Base-by-base conservation (phyloP, 306 rosid genomes). In the Abrus pulchellus region DNA sequence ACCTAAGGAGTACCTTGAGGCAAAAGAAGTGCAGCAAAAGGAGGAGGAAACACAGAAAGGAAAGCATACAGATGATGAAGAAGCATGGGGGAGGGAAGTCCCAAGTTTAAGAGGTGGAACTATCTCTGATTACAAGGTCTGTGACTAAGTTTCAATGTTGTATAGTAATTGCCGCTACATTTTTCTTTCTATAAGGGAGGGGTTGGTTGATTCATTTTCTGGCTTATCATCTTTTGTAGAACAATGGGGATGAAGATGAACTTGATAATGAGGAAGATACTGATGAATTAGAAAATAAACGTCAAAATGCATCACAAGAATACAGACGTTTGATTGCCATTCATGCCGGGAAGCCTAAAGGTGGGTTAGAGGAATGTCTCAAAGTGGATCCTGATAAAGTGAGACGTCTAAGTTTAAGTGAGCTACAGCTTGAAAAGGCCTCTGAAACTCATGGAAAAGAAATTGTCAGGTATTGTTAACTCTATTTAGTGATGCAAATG, bases 301-400 rank as follows among this genome's bases (percentile, higher is more conserved):
- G 71, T 27, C 90, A 90, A 30, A 20, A 67, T 80, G 80, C 40
- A 50, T 88, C 98, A 33, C 88, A 90, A 41, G 92, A 92, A 68
- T 96, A 96, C 59, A 90, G 80, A 77, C 87, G 84, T 72, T 85
- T 96, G 74, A 96, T 96, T 72, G 97, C 99, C 83, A 89, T 96
- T 92, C 98, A 96, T 89, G 96, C 99, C 62, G 97, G 99, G 70
- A 93, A 93, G 85, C 99, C 99, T 48, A 93, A 96, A 88, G 99
- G 99, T 81, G 98, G 99, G 69, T 41, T 96, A 85, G 83, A 47
- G 8, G 94, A 91, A 72, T 83, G 94, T 68, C 96, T 96, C 75
- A 88, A 81, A 86, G 93, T 92, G 84, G 98, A 93, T 85, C 94
- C 97, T 60, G 81, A 90, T 79, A 92, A 88, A 81, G 99, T 93